These are phyloP conservation scores for Collariella sp. DNA, from an alignment of 495 filamentous ascomycete species.

Conservation along the genomic window DNA sequence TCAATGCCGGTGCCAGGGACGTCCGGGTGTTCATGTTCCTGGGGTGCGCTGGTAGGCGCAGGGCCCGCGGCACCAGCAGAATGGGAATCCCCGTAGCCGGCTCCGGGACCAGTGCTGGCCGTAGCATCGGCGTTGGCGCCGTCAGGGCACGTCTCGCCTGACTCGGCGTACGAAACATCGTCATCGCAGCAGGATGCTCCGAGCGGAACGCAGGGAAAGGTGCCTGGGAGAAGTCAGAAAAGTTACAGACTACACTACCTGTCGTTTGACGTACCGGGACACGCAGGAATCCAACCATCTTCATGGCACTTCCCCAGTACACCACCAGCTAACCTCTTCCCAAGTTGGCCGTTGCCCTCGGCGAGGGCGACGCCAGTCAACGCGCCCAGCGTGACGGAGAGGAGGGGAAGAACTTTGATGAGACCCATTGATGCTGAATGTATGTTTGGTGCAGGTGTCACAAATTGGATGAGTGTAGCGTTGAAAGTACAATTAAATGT, in stretches of 20 bases:
- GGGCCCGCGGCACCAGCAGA: not conserved
- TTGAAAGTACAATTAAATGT: not conserved
- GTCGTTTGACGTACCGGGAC: constrained; percentile 2
- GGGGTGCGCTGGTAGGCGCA: not conserved
- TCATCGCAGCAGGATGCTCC: constrained; percentile 14
- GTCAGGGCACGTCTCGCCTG: constrained; percentile 2
- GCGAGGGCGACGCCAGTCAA: not conserved
- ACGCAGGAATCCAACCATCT: constrained; percentile 10
- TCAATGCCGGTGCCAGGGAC: not conserved
- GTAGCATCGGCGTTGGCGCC: not conserved
- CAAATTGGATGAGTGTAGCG: not conserved
- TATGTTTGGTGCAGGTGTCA: no score
- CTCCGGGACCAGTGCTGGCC: not conserved
- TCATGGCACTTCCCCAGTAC: not conserved
- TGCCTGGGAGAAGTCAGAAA: not conserved
- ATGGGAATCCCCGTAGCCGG: not conserved
- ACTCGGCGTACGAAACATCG: constrained; percentile 4
- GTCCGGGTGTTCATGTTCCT: not conserved
- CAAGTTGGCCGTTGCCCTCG: not conserved
- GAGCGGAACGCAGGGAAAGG: constrained; percentile 6
- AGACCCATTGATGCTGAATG: not conserved
- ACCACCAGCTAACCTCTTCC: not conserved
- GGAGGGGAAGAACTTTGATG: not conserved
- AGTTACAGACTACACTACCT: not conserved
- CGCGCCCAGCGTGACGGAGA: not conserved